Evolutionary conservation across 1,284 basidiomycete species (phyloP), one percentile per base, ranked within the genome.

Genomic region (Tremellales sp.): DNA sequence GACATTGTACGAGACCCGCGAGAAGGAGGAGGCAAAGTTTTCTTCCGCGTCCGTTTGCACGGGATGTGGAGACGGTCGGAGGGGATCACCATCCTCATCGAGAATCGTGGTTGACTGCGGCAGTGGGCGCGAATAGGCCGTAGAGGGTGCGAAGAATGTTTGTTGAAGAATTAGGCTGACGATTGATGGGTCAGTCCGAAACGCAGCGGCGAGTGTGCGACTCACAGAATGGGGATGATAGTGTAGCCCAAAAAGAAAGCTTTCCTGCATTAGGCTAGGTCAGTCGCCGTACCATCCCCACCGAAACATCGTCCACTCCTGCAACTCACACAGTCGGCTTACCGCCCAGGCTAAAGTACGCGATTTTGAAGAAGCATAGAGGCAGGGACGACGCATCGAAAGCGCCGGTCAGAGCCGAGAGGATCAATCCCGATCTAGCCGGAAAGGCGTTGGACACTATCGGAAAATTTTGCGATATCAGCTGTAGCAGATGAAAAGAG

Each of bases 401-500:
- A 1, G 72, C 69, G 18, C 73, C 74, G 1, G 71, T 74, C 26
- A 75, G 57, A 21, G 68, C 63, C 24, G 66, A 67, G 29, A 75
- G 61, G 34, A 74, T 64, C 22, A 75, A 58, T 0, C 74, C 73
- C 1, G 72, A 70, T 31, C 63, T 57, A n/a, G 53, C 40, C 3
- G 73, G 73, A 52, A 75, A 75, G 5, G 73, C 65, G 48, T 74
- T 75, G 40, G 68, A 68, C 14, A 75, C 60, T n/a, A n/a, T n/a
- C 63, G 53, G 13, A 33, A 22, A 12, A 8, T 21, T 38, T 1
- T 16, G 12, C 19, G 14, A 4, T 13, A 22, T 42, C 39, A 46
- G 43, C 4, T 24, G n/a, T 21, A 26, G 31, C 19, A 26, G 28
- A 12, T 3, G 16, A 36, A 22, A 27, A 13, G 31, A n/a, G 21